Evolutionary conservation across 352 stramenopile species (phyloP).

Genomic region (Phytopythium oedochilum): DNA sequence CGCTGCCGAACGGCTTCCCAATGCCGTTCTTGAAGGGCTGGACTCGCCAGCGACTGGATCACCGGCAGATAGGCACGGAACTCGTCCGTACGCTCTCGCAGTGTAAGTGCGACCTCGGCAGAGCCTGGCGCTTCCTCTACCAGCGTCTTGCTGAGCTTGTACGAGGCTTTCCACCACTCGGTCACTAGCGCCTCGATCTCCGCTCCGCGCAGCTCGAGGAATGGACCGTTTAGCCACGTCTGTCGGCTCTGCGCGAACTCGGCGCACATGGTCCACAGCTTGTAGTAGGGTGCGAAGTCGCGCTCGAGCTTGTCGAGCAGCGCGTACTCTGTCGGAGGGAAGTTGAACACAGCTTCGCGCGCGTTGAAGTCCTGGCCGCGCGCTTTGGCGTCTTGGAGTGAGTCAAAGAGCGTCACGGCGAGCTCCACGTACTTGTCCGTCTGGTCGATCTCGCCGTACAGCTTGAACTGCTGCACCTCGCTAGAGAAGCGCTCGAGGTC

Average conservation of each 20-base stretch:
- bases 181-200: slow-evolving; percentile 89
- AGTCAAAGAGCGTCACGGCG: slow-evolving; percentile 84
- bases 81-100: slow-evolving; percentile 89
- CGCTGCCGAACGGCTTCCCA: slow-evolving; percentile 90
- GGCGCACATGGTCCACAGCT: slow-evolving; percentile 94
- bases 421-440: slow-evolving; percentile 90
- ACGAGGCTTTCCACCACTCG: slow-evolving; percentile 92
- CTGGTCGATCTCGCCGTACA: slow-evolving; percentile 85
- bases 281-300: slow-evolving; percentile 90
- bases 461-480: slow-evolving; percentile 83
- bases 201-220: slow-evolving; percentile 86
- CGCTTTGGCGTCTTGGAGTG: slow-evolving; percentile 87
- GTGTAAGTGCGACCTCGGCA: slow-evolving; percentile 78
- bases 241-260: slow-evolving; percentile 91
- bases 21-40: slow-evolving; percentile 90
- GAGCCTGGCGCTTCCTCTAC: slow-evolving; percentile 87
- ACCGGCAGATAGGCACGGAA: slow-evolving; percentile 91
- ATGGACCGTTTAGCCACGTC: slow-evolving; percentile 90
- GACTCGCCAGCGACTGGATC: slow-evolving; percentile 90
- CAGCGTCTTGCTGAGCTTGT: slow-evolving; percentile 89
- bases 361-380: slow-evolving; percentile 92
- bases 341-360: slow-evolving; percentile 91
- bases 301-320: slow-evolving; percentile 80
- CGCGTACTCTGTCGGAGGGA: slow-evolving; percentile 90
- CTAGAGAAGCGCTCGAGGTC: slow-evolving; percentile 88